Percentiles rank a stretch among this genome's conserved stretches.
phyloP scores from a whole-genome alignment of 208 protist species.

The Leishmania lainsoni region DNA sequence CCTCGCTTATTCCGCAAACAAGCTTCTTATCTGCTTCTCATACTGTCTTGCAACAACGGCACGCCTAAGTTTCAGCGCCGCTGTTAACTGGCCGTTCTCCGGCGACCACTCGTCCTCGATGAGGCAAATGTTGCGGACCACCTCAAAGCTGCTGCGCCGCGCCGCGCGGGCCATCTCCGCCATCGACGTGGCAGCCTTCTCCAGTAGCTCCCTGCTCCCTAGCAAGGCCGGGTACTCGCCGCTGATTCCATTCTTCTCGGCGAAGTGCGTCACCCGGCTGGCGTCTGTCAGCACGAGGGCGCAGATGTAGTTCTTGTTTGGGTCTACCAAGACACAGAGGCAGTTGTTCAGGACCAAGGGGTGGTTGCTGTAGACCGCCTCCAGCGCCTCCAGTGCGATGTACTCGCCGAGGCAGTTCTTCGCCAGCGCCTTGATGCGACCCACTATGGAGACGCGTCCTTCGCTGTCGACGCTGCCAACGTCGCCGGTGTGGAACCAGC shows the following conservation, averaged over 20 bases:
- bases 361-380: constrained; percentile 69
- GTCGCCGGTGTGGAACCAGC: constrained; percentile 93
- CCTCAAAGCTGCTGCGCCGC: constrained; percentile 50
- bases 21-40: constrained; percentile 43
- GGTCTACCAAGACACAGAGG: constrained; percentile 80
- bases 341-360: constrained; percentile 65
- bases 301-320: constrained; percentile 51
- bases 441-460: constrained; percentile 74
- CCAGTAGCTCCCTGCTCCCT: constrained; percentile 16
- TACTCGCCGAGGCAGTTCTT: constrained; percentile 94
- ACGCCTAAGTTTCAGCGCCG: constrained; percentile 76
- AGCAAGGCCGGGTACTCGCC: constrained; percentile 45
- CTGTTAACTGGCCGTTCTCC: constrained; percentile 78
- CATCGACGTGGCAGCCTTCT: constrained; percentile 42
- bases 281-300: constrained; percentile 61
- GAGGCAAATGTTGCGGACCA: constrained; percentile 47
- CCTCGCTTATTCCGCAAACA: constrained; percentile 50
- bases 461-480: constrained; percentile 61
- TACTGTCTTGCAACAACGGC: constrained; percentile 54
- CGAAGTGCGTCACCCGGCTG: constrained; percentile 40
- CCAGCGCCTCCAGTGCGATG: constrained; percentile 86
- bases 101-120: constrained; percentile 78
- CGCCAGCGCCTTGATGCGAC: constrained; percentile 91
- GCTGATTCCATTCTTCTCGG: constrained; percentile 35
- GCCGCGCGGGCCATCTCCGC: constrained; percentile 38